Evolutionary conservation across 2,329 filamentous ascomycete genomes (phyloP).

Genomic region (Exophiala oligosperma): DNA sequence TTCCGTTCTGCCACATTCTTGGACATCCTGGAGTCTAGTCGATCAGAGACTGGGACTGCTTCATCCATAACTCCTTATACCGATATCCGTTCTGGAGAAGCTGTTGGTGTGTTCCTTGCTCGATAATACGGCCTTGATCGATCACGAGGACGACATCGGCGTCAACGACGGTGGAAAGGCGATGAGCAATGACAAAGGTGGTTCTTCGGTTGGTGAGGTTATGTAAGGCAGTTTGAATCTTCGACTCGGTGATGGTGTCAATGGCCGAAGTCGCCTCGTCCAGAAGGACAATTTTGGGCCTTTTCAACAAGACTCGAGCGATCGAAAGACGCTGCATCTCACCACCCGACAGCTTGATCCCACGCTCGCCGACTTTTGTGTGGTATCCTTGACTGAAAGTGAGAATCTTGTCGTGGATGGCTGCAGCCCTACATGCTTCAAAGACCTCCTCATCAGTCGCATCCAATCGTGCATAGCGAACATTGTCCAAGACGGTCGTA

Average conservation of each 20-base stretch:
- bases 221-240: slow-evolving; percentile 70
- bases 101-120: slow-evolving; percentile 40
- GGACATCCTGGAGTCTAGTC: no score
- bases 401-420: no score
- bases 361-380: slow-evolving; percentile 55
- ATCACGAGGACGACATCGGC: slow-evolving; percentile 97
- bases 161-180: slow-evolving; percentile 87
- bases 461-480: slow-evolving; percentile 40
- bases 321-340: slow-evolving; percentile 54
- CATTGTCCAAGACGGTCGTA: slow-evolving; percentile 85
- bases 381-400: slow-evolving; percentile 42
- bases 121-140: slow-evolving; percentile 80
- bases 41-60: no score
- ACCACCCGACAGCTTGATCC: slow-evolving; percentile 49
- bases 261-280: slow-evolving; percentile 40
- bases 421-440: no score
- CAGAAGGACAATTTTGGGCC: slow-evolving; percentile 39
- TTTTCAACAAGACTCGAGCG: slow-evolving; percentile 42
- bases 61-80: no score
- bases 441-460: no score
- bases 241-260: slow-evolving; percentile 50
- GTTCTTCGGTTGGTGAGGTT: slow-evolving; percentile 78
- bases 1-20: no score
- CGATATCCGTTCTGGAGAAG: no score
- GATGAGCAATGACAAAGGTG: slow-evolving; percentile 90